Evolutionary conservation across 192 early-diverging fungal genomes (phyloP).

Genomic region (Coemansia sp.): DNA sequence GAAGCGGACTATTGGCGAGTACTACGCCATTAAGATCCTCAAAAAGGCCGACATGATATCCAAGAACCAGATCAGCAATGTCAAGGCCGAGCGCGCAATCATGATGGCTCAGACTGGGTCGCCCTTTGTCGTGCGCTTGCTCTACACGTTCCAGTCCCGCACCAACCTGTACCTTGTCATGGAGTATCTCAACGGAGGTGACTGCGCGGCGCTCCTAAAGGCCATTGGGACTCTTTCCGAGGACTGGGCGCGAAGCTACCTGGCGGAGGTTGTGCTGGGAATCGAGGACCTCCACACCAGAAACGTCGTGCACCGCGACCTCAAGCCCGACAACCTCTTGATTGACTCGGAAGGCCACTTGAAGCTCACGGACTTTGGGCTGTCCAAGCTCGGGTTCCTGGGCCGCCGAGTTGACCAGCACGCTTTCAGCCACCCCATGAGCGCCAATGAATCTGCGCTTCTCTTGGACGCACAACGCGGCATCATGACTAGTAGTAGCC

Average conservation of each 20-base stretch:
- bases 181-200: constrained; percentile 88
- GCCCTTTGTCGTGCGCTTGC: constrained; percentile 85
- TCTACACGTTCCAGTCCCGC: constrained; percentile 82
- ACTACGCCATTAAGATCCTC: constrained; percentile 87
- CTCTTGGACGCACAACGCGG: background rate
- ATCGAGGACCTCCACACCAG: constrained; percentile 83
- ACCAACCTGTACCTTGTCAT: constrained; percentile 86
- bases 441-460: background rate
- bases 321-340: constrained; percentile 82
- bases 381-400: constrained; percentile 53
- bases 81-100: constrained; percentile 44
- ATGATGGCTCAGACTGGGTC: constrained; percentile 85
- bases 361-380: constrained; percentile 92
- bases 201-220: constrained; percentile 73
- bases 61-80: constrained; percentile 66
- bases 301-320: constrained; percentile 80
- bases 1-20: constrained; percentile 77
- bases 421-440: constrained; percentile 1
- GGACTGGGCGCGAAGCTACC: constrained; percentile 83
- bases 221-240: constrained; percentile 69
- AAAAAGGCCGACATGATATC: constrained; percentile 89
- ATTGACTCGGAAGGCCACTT: constrained; percentile 84
- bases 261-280: constrained; percentile 81
- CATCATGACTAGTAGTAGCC: background rate
- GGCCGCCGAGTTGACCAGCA: constrained; percentile 47